These are phyloP conservation scores for Penicillium hordei DNA, from an alignment of 2,329 filamentous ascomycete genomes.

Conservation along the genomic window DNA sequence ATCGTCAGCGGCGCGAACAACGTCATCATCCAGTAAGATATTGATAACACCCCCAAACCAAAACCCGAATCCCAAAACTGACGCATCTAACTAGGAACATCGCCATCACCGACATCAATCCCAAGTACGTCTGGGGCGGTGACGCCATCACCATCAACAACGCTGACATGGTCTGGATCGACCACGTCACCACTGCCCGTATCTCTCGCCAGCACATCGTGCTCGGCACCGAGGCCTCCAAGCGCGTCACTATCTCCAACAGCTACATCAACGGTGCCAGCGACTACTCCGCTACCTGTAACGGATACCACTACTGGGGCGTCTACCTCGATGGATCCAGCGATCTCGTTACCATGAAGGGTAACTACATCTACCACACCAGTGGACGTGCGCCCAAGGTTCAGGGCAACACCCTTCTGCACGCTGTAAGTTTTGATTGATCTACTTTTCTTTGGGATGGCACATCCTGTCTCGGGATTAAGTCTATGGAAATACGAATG, in stretches of 20 bases:
- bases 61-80: neutral
- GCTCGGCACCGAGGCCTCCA: slow-evolving; percentile 54
- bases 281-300: slow-evolving; percentile 57
- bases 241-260: slow-evolving; percentile 62
- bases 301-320: slow-evolving; percentile 61
- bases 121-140: slow-evolving; percentile 60
- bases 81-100: slow-evolving; percentile 43
- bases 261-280: slow-evolving; percentile 58
- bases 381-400: slow-evolving; percentile 60
- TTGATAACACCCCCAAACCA: neutral
- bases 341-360: slow-evolving; percentile 59
- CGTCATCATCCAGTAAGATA: slow-evolving; percentile 55
- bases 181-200: slow-evolving; percentile 56
- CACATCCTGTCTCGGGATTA: too few relatives aligned
- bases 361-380: slow-evolving; percentile 62
- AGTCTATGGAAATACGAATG: too few relatives aligned
- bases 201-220: slow-evolving; percentile 63
- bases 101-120: slow-evolving; percentile 57
- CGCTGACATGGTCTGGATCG: slow-evolving; percentile 49
- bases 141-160: slow-evolving; percentile 57
- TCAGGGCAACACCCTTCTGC: slow-evolving; percentile 55
- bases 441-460: too few relatives aligned
- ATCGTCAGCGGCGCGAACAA: slow-evolving; percentile 52
- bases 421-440: slow-evolving; percentile 41
- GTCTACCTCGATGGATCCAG: slow-evolving; percentile 58